Evolutionary conservation across 352 stramenopile genomes (phyloP).

Genomic region (Elongisporangium senticosum): DNA sequence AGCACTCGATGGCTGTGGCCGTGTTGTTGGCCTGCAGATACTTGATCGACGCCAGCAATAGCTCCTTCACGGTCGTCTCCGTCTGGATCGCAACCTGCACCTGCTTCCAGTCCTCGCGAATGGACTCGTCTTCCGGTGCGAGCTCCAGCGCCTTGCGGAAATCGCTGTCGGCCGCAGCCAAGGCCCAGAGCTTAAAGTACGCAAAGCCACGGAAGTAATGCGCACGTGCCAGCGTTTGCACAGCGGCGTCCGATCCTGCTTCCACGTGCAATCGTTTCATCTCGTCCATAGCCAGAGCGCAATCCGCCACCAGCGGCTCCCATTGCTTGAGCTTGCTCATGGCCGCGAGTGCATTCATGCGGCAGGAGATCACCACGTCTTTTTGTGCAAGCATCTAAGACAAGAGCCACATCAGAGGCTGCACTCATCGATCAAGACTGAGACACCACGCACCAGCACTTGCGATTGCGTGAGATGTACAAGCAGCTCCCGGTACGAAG

Average conservation of each 20-base stretch:
- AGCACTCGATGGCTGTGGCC: conserved; percentile 41
- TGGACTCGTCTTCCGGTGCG: conserved; percentile 38
- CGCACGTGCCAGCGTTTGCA: conserved; percentile 33
- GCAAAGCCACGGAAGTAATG: conserved; percentile 66
- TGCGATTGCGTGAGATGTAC: conserved; percentile 68
- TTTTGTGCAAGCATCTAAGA: conserved; percentile 35
- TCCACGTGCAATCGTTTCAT: conserved; percentile 38
- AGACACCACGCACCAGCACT: conserved; percentile 27
- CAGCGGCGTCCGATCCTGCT: conserved; percentile 15
- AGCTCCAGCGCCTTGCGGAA: conserved; percentile 45
- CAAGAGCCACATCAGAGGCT: conserved; percentile 2
- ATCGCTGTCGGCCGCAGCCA: conserved; percentile 35
- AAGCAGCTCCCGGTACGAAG: conserved; percentile 61
- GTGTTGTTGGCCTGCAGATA: conserved; percentile 58
- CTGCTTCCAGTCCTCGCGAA: conserved; percentile 50
- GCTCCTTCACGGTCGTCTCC: conserved; percentile 52
- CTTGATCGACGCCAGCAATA: conserved; percentile 43
- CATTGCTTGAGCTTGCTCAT: conserved; percentile 59
- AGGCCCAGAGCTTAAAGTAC: conserved; percentile 33
- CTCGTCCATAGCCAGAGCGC: conserved; percentile 36
- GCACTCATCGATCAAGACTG: not conserved
- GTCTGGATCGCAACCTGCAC: conserved; percentile 33
- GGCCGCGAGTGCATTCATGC: conserved; percentile 56
- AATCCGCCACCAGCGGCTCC: conserved; percentile 37
- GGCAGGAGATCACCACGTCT: conserved; percentile 61